Conservation (phyloP, 345 rosid species). For the Pelargonium nanum region DNA sequence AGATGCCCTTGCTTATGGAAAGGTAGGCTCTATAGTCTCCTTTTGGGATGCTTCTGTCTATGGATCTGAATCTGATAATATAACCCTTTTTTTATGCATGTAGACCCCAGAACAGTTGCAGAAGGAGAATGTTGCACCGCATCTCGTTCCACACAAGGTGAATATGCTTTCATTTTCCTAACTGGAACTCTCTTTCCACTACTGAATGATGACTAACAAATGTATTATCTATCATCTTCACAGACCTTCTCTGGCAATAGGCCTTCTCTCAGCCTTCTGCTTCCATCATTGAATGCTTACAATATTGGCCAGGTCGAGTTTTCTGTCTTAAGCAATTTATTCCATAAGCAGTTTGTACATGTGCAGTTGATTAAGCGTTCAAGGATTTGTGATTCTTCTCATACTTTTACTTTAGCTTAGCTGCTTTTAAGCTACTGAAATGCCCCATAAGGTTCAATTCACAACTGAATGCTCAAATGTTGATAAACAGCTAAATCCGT, state of each 20-base stretch:
- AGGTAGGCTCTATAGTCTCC: slow-evolving; percentile 35
- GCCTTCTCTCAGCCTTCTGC: slow-evolving; percentile 89
- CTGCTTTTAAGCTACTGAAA: neutral
- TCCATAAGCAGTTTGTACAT: neutral
- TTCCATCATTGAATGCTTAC: slow-evolving; percentile 68
- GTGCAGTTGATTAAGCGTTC: neutral
- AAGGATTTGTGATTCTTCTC: neutral
- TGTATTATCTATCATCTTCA: slow-evolving; percentile 9
- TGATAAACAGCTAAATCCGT: neutral
- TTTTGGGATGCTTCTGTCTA: neutral
- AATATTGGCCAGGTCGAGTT: slow-evolving; percentile 68
- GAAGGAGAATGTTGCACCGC: slow-evolving; percentile 57
- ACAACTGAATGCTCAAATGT: neutral
- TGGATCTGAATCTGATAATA: neutral
- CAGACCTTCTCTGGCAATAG: slow-evolving; percentile 87
- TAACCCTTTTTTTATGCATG: slow-evolving; percentile 16
- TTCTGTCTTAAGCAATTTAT: slow-evolving; percentile 5
- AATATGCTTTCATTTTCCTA: slow-evolving; percentile 6
- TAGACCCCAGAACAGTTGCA: slow-evolving; percentile 81
- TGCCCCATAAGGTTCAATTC: neutral
- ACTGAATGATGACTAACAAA: slow-evolving; percentile 3
- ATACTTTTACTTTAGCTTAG: neutral
- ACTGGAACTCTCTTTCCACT: slow-evolving; percentile 1
- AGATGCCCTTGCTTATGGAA: slow-evolving; percentile 97
- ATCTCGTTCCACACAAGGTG: slow-evolving; percentile 95